These are phyloP conservation scores for Acanthamoeba culbertsoni DNA, from an alignment of 208 protist species.

Conservation along the genomic window DNA sequence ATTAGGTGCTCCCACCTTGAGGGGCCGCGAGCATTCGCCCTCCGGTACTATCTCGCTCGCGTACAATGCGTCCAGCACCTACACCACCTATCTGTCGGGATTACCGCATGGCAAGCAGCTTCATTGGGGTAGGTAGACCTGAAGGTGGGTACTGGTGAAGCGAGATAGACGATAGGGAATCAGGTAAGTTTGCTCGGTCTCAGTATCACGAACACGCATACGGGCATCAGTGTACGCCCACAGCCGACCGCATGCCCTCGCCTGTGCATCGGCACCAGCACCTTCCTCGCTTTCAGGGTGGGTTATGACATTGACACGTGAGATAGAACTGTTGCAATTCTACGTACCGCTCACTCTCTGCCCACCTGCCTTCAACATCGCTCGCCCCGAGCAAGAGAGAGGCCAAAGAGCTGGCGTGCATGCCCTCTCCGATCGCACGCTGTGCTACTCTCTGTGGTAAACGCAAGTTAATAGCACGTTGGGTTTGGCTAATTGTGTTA, in stretches of 20 bases:
- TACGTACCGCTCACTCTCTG: background rate
- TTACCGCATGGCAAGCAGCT: background rate
- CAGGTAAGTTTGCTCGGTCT: background rate
- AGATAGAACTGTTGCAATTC: background rate
- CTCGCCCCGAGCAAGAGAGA: background rate
- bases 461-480: background rate
- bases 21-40: background rate
- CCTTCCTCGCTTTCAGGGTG: background rate
- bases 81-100: background rate
- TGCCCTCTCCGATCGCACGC: background rate
- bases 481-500: background rate
- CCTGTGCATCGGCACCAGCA: background rate
- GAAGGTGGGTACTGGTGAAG: background rate
- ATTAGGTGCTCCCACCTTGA: background rate
- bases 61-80: background rate
- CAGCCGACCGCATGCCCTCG: background rate
- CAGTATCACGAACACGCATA: background rate
- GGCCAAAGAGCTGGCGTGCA: background rate
- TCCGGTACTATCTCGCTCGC: background rate
- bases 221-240: background rate
- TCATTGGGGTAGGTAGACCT: background rate
- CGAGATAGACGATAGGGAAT: background rate
- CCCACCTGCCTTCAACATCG: background rate
- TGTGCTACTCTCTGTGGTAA: background rate
- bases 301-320: background rate